A percentile compares a stretch with the other conserved stretches of the same genome.
Evolutionary conservation across 108 stramenopile species (phyloP).

Genomic region (Craspedostauros australis): DNA sequence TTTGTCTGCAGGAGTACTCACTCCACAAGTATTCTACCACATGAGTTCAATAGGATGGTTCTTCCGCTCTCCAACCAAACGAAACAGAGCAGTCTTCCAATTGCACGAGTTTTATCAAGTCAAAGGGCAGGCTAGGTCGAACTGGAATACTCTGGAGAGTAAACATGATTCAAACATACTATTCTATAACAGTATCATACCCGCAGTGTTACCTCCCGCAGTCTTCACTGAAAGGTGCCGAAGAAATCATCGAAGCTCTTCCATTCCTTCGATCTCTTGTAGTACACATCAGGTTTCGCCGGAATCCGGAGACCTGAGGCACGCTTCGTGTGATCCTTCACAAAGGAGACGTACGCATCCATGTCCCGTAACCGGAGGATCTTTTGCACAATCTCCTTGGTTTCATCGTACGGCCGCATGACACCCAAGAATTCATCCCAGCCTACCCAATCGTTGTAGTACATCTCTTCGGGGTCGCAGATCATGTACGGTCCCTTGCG

Average conservation of each 20-base stretch:
- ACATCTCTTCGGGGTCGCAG: slow-evolving; percentile 63
- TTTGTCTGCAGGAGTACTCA: neutral
- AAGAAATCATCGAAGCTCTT: slow-evolving; percentile 49
- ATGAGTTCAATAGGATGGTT: neutral
- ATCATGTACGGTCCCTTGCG: slow-evolving; percentile 44
- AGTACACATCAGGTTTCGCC: slow-evolving; percentile 48
- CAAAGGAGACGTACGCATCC: slow-evolving; percentile 48
- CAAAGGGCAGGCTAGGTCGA: slow-evolving; percentile 4
- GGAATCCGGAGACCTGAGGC: slow-evolving; percentile 68
- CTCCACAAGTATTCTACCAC: neutral
- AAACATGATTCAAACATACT: neutral
- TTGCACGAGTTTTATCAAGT: no score
- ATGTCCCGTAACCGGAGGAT: slow-evolving; percentile 36
- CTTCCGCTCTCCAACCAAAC: neutral
- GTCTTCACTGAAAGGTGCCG: slow-evolving; percentile 3
- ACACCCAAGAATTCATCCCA: slow-evolving; percentile 76
- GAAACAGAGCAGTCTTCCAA: slow-evolving; percentile 1
- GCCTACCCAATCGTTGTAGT: slow-evolving; percentile 51
- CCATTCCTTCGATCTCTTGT: slow-evolving; percentile 51
- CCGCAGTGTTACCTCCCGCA: neutral
- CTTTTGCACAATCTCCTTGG: slow-evolving; percentile 32
- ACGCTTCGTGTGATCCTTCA: slow-evolving; percentile 34
- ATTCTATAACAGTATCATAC: neutral
- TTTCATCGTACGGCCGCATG: slow-evolving; percentile 58
- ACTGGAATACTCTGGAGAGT: neutral